These are phyloP conservation scores for Penicillium sp. DNA, from an alignment of 2,329 filamentous ascomycete species.

Conservation along the genomic window DNA sequence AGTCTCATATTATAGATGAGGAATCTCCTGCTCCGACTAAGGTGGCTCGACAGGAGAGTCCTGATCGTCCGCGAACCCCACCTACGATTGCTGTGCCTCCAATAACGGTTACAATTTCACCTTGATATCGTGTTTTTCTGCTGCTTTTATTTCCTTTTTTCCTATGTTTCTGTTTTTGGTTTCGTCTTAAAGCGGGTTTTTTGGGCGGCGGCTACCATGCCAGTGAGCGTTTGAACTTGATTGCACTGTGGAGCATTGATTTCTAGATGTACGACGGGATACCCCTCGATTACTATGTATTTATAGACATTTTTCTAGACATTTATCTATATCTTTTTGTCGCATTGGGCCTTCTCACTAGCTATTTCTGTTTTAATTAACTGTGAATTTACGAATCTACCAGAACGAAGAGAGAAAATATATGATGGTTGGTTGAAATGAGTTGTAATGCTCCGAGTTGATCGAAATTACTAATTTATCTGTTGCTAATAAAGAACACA, in stretches of 20 bases:
- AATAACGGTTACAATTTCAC: constrained; percentile 45
- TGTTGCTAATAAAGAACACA: no score
- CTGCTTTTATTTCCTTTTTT: constrained; percentile 7
- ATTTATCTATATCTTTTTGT: not conserved
- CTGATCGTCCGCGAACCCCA: constrained; percentile 27
- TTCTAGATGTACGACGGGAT: not conserved
- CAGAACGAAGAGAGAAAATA: no score
- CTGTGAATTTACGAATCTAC: no score
- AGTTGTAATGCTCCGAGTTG: no score
- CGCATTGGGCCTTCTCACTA: no score
- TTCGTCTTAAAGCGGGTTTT: not conserved
- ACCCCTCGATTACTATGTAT: not conserved
- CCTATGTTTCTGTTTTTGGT: not conserved
- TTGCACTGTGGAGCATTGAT: not conserved
- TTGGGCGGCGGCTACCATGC: constrained; percentile 2
- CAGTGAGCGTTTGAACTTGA: not conserved
- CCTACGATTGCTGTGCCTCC: constrained; percentile 37
- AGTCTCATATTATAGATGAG: not conserved
- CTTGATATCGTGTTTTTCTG: constrained; percentile 11
- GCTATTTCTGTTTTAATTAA: no score
- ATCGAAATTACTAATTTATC: no score
- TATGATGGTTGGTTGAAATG: no score
- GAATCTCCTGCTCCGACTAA: constrained; percentile 4
- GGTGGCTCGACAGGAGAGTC: constrained; percentile 6
- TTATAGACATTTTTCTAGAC: not conserved